Evolutionary conservation across 768 basidiomycete species (phyloP).

Genomic region (Termitomyces sp.): DNA sequence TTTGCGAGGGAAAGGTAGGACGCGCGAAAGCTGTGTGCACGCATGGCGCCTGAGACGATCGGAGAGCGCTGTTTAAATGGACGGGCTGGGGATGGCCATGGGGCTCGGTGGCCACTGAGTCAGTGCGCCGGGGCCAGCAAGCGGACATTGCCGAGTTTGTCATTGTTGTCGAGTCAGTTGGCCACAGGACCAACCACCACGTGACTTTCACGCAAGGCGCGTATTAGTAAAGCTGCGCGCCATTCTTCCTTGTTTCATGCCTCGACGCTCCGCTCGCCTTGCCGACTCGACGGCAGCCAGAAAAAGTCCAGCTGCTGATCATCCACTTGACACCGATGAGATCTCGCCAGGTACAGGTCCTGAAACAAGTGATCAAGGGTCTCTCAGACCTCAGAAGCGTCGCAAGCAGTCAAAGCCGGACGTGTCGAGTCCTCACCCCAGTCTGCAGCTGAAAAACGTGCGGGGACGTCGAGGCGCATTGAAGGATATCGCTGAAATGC

Average conservation of each 20-base stretch:
- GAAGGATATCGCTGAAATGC: conserved; percentile 18
- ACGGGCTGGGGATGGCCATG: too few relatives aligned
- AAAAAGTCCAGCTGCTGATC: not conserved
- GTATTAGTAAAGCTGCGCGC: too few relatives aligned
- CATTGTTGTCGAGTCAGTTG: too few relatives aligned
- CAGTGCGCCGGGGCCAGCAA: too few relatives aligned
- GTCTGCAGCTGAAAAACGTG: not conserved
- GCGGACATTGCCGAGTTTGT: too few relatives aligned
- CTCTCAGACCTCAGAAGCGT: not conserved
- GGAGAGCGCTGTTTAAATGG: too few relatives aligned
- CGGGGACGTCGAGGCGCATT: conserved; percentile 14
- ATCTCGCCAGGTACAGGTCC: too few relatives aligned
- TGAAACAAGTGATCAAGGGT: not conserved
- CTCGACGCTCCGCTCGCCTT: not conserved
- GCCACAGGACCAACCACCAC: too few relatives aligned
- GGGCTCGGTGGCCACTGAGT: too few relatives aligned
- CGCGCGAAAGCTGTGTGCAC: conserved; percentile 6
- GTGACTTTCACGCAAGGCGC: too few relatives aligned
- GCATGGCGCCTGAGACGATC: too few relatives aligned
- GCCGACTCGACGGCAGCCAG: not conserved
- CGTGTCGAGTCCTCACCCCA: not conserved
- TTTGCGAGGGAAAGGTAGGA: not conserved
- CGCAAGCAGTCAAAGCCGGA: not conserved
- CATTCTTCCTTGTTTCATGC: not conserved
- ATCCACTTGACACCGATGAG: not conserved